phyloP scores from a whole-genome alignment of 192 early-diverging fungal species.

The Podochytrium sp. region DNA sequence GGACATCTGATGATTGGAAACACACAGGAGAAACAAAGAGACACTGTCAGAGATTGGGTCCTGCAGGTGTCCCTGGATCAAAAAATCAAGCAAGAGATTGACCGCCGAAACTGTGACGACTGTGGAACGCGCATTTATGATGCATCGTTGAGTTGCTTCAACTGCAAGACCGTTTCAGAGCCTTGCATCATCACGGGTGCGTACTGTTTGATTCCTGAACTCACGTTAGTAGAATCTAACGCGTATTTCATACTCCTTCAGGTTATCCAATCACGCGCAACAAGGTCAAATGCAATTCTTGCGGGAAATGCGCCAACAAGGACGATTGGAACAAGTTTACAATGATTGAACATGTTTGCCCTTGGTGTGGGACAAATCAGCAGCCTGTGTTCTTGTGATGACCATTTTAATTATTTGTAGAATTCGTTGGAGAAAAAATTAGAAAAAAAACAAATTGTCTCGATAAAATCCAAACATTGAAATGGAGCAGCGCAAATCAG shows the following conservation, averaged over 20 bases:
- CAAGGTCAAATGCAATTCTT: slow-evolving; percentile 53
- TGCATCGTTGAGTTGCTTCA: slow-evolving; percentile 52
- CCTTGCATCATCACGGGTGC: slow-evolving; percentile 67
- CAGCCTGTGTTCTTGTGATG: slow-evolving; percentile 37
- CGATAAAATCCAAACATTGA: not conserved
- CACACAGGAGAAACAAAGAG: slow-evolving; percentile 52
- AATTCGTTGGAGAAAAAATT: not conserved
- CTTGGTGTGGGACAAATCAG: slow-evolving; percentile 58
- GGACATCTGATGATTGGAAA: not conserved
- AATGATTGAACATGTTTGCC: slow-evolving; percentile 58
- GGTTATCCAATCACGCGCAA: slow-evolving; percentile 61
- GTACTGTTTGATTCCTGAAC: not conserved
- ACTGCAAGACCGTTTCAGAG: slow-evolving; percentile 49
- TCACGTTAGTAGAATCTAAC: too few species aligned
- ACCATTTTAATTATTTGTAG: not conserved
- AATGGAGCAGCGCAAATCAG: slow-evolving; percentile 54
- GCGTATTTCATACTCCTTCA: slow-evolving; percentile 4
- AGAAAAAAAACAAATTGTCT: not conserved
- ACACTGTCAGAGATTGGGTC: slow-evolving; percentile 69
- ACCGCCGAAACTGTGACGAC: slow-evolving; percentile 59
- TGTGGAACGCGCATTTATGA: slow-evolving; percentile 60
- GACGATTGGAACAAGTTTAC: slow-evolving; percentile 73
- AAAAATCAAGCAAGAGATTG: slow-evolving; percentile 62
- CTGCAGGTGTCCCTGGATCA: slow-evolving; percentile 66
- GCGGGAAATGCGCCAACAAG: slow-evolving; percentile 59